These are phyloP conservation scores for Eucalyptus marginata DNA, from an alignment of 345 rosid species.

Conservation along the genomic window DNA sequence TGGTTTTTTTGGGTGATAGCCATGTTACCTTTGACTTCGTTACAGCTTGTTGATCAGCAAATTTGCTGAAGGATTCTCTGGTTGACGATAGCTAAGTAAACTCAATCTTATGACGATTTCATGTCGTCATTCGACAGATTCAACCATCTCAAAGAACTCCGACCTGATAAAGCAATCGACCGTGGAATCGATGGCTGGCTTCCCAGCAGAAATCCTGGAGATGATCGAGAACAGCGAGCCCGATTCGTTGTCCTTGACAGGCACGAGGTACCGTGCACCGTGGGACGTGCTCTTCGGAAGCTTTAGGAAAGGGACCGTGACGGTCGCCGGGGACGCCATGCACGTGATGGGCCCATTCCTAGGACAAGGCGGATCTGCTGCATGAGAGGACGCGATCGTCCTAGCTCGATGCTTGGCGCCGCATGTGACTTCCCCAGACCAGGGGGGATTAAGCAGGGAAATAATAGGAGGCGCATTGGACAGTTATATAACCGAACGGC, in stretches of 20 bases:
- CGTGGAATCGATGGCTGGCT: not conserved
- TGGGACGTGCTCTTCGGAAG: not conserved
- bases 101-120: not conserved
- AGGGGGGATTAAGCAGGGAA: not conserved
- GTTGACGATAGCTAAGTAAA: not conserved
- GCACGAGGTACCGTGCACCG: conserved; percentile 2
- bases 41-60: not conserved
- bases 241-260: not conserved
- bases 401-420: not conserved
- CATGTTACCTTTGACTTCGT: not conserved
- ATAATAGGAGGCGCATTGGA: not conserved
- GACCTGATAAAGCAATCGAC: conserved; percentile 1
- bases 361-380: conserved; percentile 22
- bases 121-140: not conserved
- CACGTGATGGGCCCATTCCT: conserved; percentile 24
- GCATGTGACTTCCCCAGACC: not conserved
- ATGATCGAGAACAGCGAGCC: not conserved
- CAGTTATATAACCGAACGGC: not conserved
- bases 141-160: not conserved
- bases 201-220: not conserved
- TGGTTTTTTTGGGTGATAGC: not conserved
- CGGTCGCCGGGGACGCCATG: conserved; percentile 23
- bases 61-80: not conserved
- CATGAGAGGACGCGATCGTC: conserved; percentile 10
- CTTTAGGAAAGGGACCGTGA: conserved; percentile 1